These are phyloP conservation scores for Sequoiadendron giganteum DNA, from an alignment of 75 land plant species.

Conservation along the genomic window DNA sequence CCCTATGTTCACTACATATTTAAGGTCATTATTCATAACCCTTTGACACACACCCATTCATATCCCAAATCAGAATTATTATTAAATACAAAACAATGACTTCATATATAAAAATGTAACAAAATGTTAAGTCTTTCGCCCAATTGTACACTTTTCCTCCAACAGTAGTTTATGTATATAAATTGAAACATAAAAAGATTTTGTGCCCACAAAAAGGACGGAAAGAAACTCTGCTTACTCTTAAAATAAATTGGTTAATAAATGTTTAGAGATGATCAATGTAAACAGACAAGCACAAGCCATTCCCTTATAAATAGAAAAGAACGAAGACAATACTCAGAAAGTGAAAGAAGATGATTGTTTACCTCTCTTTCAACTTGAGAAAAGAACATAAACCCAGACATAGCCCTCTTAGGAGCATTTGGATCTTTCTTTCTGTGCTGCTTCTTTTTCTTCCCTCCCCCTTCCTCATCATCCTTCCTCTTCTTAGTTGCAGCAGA, in stretches of 20 bases:
- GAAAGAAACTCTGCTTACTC: neutral
- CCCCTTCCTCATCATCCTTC: constrained; percentile 67
- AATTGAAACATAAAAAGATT: too few relatives aligned
- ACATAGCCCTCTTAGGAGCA: constrained; percentile 81
- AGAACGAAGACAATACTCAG: neutral
- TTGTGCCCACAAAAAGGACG: too few relatives aligned
- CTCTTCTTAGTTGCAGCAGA: constrained; percentile 47
- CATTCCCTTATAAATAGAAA: neutral
- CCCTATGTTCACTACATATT: neutral
- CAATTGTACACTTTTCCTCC: too few relatives aligned
- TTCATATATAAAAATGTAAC: too few relatives aligned
- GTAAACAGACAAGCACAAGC: neutral
- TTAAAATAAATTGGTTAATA: neutral
- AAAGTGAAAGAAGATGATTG: neutral
- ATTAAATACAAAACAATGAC: neutral
- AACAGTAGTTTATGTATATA: too few relatives aligned
- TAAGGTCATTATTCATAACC: neutral
- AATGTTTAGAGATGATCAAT: neutral
- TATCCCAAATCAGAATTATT: neutral
- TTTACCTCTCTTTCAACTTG: constrained; percentile 81
- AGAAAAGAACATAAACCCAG: constrained; percentile 76
- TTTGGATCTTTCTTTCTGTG: constrained; percentile 92
- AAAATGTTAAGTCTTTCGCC: too few relatives aligned
- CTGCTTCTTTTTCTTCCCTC: constrained; percentile 65
- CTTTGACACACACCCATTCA: neutral